phyloP scores from a whole-genome alignment of 164 flowering plant genomes.

The Platanus orientalis region DNA sequence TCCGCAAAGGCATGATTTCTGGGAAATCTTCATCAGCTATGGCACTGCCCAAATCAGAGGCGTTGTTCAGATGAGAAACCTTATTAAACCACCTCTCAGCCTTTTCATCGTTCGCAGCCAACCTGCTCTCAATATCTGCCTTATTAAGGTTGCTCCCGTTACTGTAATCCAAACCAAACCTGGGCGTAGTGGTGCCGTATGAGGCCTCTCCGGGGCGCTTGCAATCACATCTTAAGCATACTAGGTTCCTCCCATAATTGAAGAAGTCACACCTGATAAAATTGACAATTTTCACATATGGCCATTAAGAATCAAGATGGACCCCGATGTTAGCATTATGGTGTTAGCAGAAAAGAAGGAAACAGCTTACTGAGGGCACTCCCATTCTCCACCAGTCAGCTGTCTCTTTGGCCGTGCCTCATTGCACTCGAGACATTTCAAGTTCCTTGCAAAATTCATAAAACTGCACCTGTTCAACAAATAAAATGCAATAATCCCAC shows the following conservation, averaged over 20 bases:
- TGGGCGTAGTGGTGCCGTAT: constrained; percentile 10
- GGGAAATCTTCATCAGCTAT: constrained; percentile 61
- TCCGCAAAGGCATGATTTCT: constrained; percentile 69
- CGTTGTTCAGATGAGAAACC: constrained; percentile 50
- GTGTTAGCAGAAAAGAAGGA: too few relatives aligned
- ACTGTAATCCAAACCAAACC: constrained; percentile 19
- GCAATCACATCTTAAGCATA: constrained; percentile 92
- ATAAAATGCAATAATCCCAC: neutral
- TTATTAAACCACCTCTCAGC: constrained; percentile 64
- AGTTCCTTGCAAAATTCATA: constrained; percentile 90
- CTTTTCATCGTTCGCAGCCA: constrained; percentile 58
- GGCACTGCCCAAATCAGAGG: constrained; percentile 39
- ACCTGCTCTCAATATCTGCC: constrained; percentile 31
- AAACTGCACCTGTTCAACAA: constrained; percentile 66
- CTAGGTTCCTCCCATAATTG: constrained; percentile 69
- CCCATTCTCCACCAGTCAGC: constrained; percentile 94
- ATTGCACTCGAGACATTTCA: constrained; percentile 79
- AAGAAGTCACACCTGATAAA: constrained; percentile 76
- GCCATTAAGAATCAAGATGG: neutral
- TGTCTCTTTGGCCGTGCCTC: constrained; percentile 74
- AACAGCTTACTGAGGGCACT: constrained; percentile 89
- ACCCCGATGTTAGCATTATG: too few relatives aligned
- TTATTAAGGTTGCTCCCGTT: constrained; percentile 24
- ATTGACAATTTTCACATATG: neutral
- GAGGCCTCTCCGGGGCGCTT: constrained; percentile 39